Percentiles rank a stretch among this genome's conserved stretches.
Evolutionary conservation across 768 basidiomycete genomes (phyloP).

Genomic region (Rhizopogon rudus): DNA sequence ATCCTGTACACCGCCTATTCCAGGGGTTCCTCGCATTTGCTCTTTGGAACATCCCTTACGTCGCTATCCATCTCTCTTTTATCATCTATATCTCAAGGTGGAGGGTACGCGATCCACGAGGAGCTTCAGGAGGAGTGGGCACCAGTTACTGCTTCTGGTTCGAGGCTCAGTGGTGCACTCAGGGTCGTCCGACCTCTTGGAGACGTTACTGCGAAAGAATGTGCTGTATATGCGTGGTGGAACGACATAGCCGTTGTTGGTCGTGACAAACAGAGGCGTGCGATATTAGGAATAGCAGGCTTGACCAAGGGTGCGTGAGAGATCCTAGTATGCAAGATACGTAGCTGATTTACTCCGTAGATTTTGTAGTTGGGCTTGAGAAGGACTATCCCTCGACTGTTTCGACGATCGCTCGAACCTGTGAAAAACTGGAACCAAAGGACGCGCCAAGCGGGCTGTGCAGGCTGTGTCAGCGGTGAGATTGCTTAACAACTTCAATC

Average conservation of each 20-base stretch:
- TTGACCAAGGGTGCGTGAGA: slow-evolving; percentile 58
- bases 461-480: slow-evolving; percentile 61
- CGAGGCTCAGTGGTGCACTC: slow-evolving; percentile 22
- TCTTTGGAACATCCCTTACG: slow-evolving; percentile 78
- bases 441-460: slow-evolving; percentile 44
- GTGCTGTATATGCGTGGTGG: slow-evolving; percentile 78
- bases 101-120: slow-evolving; percentile 64
- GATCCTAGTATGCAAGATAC: not conserved
- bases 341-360: slow-evolving; percentile 29
- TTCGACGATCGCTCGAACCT: slow-evolving; percentile 77
- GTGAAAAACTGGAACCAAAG: slow-evolving; percentile 72
- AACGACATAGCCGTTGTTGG: slow-evolving; percentile 47
- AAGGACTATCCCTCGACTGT: slow-evolving; percentile 84
- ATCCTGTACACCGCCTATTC: slow-evolving; percentile 61
- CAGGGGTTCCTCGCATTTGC: slow-evolving; percentile 63
- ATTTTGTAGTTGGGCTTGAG: slow-evolving; percentile 78
- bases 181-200: slow-evolving; percentile 62
- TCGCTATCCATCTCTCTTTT: slow-evolving; percentile 71
- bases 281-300: slow-evolving; percentile 54
- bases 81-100: slow-evolving; percentile 70
- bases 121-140: slow-evolving; percentile 72
- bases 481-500: not conserved
- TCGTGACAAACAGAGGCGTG: slow-evolving; percentile 38
- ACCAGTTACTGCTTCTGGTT: slow-evolving; percentile 15
- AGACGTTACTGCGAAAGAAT: slow-evolving; percentile 77